Conservation (phyloP, 2,329 filamentous ascomycete species). For the Coniochaeta sp. region DNA sequence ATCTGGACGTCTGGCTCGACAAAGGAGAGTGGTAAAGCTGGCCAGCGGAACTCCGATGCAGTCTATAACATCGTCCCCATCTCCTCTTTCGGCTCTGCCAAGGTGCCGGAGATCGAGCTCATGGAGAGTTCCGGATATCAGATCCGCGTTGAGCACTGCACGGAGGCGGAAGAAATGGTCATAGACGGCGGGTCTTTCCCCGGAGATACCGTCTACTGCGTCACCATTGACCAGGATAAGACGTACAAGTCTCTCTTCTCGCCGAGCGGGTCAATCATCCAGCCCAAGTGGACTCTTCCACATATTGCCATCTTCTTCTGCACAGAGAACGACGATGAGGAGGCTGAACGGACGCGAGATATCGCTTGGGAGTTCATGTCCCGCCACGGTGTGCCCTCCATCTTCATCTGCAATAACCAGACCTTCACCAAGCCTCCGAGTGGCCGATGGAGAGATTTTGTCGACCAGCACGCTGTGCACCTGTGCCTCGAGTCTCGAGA, state of each 20-base stretch:
- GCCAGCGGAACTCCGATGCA: conserved; percentile 27
- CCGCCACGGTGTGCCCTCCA: conserved; percentile 36
- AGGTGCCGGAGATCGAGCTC: conserved; percentile 40
- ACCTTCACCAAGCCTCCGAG: conserved; percentile 24
- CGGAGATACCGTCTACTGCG: conserved; percentile 23
- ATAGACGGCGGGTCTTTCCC: conserved; percentile 15
- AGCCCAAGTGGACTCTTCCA: conserved; percentile 37
- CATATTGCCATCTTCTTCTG: conserved; percentile 43
- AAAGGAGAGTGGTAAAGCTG: conserved; percentile 16
- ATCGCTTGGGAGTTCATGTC: conserved; percentile 38
- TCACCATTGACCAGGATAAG: conserved; percentile 29
- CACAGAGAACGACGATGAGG: conserved; percentile 31
- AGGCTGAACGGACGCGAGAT: conserved; percentile 28
- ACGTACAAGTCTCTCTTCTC: conserved; percentile 26
- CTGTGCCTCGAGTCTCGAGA: conserved; percentile 37
- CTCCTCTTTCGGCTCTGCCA: conserved; percentile 36
- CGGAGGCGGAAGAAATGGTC: conserved; percentile 26
- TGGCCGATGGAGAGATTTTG: conserved; percentile 23
- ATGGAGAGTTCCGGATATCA: conserved; percentile 43
- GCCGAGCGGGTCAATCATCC: conserved; percentile 27
- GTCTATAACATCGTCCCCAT: conserved; percentile 45
- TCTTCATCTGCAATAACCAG: conserved; percentile 39
- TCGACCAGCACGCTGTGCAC: conserved; percentile 36
- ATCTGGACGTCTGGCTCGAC: conserved; percentile 31
- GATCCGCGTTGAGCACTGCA: conserved; percentile 42